Evolutionary conservation across 2,329 filamentous ascomycete species (phyloP).

Genomic region (Microcyclospora pomicola): DNA sequence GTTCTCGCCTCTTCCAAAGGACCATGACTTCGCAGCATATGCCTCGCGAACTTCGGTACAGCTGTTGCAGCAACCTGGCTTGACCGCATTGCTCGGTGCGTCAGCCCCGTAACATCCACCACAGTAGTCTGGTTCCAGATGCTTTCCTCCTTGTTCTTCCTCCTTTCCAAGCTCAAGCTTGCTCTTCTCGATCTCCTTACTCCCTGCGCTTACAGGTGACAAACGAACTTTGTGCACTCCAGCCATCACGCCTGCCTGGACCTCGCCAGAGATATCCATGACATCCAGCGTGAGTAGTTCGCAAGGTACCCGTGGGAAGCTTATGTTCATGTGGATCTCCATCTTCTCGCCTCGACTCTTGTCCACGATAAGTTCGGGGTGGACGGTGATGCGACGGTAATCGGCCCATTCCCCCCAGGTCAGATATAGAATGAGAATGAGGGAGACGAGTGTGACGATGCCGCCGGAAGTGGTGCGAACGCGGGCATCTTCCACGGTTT

Average conservation of each 20-base stretch:
- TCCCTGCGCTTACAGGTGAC: constrained; percentile 56
- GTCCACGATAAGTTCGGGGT: constrained; percentile 89
- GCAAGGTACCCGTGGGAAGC: constrained; percentile 86
- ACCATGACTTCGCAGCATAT: constrained; percentile 80
- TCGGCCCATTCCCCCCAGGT: constrained; percentile 93
- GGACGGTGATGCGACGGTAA: constrained; percentile 71
- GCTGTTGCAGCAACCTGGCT: constrained; percentile 88
- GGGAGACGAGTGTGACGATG: constrained; percentile 80
- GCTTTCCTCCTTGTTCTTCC: constrained; percentile 46
- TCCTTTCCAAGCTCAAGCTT: constrained; percentile 55
- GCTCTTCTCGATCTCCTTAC: constrained; percentile 57
- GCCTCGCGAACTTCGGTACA: constrained; percentile 95
- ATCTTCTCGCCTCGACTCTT: constrained; percentile 96
- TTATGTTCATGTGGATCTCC: constrained; percentile 97
- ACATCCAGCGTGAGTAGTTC: constrained; percentile 93
- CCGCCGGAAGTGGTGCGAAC: constrained; percentile 92
- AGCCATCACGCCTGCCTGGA: constrained; percentile 86
- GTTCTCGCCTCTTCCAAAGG: constrained; percentile 79
- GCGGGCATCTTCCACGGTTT: constrained; percentile 95
- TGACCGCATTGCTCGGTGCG: constrained; percentile 54
- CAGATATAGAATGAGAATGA: constrained; percentile 77
- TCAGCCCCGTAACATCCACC: constrained; percentile 82
- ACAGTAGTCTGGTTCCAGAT: constrained; percentile 86
- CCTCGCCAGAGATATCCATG: constrained; percentile 96
- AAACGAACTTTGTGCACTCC: constrained; percentile 86